Conservation (phyloP, 495 filamentous ascomycete genomes). For the Aspergillus ellipticus region DNA sequence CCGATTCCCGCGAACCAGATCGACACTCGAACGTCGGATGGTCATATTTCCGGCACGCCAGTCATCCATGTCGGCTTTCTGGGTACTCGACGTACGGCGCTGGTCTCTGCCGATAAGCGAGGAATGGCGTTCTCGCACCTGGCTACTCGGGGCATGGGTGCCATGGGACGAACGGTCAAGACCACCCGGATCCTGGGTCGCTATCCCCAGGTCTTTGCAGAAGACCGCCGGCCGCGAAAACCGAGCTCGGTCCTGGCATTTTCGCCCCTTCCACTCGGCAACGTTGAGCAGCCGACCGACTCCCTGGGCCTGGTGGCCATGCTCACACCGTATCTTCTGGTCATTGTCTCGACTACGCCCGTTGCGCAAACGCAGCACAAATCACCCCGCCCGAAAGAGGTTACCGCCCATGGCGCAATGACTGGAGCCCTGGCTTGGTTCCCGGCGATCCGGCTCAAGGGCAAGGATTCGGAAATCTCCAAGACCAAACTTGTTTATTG, state of each 20-base stretch:
- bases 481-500: slow-evolving; percentile 86
- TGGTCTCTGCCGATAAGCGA: slow-evolving; percentile 94
- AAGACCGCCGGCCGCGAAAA: slow-evolving; percentile 66
- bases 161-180: slow-evolving; percentile 80
- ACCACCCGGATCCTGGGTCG: slow-evolving; percentile 86
- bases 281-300: slow-evolving; percentile 84
- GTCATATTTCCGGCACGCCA: slow-evolving; percentile 71
- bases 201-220: slow-evolving; percentile 64
- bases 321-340: slow-evolving; percentile 91
- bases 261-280: slow-evolving; percentile 83
- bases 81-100: slow-evolving; percentile 88
- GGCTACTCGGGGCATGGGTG: slow-evolving; percentile 84
- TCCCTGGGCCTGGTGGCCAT: slow-evolving; percentile 89
- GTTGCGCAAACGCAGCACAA: slow-evolving; percentile 96
- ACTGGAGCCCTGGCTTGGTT: slow-evolving; percentile 97
- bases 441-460: slow-evolving; percentile 87
- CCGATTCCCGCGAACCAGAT: slow-evolving; percentile 64
- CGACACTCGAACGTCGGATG: slow-evolving; percentile 66
- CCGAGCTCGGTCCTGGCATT: slow-evolving; percentile 95
- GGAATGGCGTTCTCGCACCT: slow-evolving; percentile 99
- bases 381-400: slow-evolving; percentile 80
- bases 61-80: slow-evolving; percentile 91
- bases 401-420: slow-evolving; percentile 82
- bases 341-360: slow-evolving; percentile 94
- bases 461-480: slow-evolving; percentile 50